Base-by-base conservation (phyloP, 2,329 filamentous ascomycete genomes). In the Hypoxylon sp. region DNA sequence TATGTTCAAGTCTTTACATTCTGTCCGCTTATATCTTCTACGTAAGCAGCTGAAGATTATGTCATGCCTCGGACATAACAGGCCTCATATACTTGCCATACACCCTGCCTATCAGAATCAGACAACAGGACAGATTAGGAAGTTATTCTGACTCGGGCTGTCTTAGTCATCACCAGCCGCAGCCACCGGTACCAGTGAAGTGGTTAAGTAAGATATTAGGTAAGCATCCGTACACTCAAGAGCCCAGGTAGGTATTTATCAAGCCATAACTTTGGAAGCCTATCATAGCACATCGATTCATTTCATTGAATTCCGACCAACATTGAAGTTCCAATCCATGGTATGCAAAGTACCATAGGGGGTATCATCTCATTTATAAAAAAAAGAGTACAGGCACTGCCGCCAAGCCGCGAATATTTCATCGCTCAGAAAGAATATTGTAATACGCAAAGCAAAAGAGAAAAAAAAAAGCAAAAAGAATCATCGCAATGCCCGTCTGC, bases 321-420 rank as follows among this genome's bases (percentile, higher is more conserved):
- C n/a, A n/a, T n/a, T n/a, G n/a, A 50, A 50, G 19, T 48, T 32
- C 54, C 46, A 29, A 41, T 41, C 32, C 50, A 50, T 45, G n/a
- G n/a, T 58, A 48, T 58, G 54, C 45, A 58, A 58, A 41, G 54
- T 48, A 48, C 54, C 54, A 8, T 58, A 23, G 16, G 59, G 59
- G 59, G n/a, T n/a, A n/a, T n/a, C 57, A 62, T 62, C 59, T 62
- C 52, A 56, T 23, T 12, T 51, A 52, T 41, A 52, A 39, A 16
- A 25, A 55, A 41, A 46, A 52, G 37, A 19, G n/a, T 16, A 23
- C 29, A 30, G 34, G 19, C 25, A 14, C 21, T 25, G 25, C 34
- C 25, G 57, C 51, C 43, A 19, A 21, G 57, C 48, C 30, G 41
- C 23, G 23, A 12, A 45, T 37, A 39, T 43, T 43, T 9, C 3